These are phyloP conservation scores for Arthonia radiata DNA, from an alignment of 495 filamentous ascomycete genomes.

Conservation along the genomic window DNA sequence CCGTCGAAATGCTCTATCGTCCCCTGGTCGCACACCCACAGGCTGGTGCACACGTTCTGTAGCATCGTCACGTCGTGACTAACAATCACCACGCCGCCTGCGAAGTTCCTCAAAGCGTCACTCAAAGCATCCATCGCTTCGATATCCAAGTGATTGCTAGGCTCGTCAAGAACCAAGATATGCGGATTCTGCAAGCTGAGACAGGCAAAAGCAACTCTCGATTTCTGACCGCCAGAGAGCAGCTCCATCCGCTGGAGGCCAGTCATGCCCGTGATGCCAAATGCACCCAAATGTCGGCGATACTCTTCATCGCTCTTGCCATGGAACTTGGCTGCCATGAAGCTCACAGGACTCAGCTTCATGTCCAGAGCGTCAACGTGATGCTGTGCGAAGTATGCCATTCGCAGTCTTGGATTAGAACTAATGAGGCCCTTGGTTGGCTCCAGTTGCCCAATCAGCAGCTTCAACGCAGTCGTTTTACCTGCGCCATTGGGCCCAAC, in stretches of 20 bases:
- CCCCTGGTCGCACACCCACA: constrained; percentile 94
- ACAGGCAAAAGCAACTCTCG: constrained; percentile 89
- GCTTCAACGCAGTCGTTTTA: constrained; percentile 89
- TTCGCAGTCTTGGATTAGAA: constrained; percentile 58
- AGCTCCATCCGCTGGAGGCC: constrained; percentile 90
- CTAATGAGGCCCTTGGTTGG: constrained; percentile 64
- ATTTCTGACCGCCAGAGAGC: constrained; percentile 94
- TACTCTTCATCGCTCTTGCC: constrained; percentile 93
- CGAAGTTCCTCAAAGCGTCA: constrained; percentile 58
- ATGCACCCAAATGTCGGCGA: constrained; percentile 79
- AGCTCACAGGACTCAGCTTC: constrained; percentile 64
- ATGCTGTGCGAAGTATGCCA: constrained; percentile 96
- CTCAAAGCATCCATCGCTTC: constrained; percentile 96
- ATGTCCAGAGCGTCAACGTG: constrained; percentile 94
- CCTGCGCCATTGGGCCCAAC: constrained; percentile 96
- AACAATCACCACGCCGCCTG: constrained; percentile 94
- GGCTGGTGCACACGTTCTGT: constrained; percentile 73
- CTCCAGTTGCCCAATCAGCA: constrained; percentile 67
- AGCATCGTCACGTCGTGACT: constrained; percentile 98
- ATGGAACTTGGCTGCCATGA: constrained; percentile 82
- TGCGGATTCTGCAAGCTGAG: constrained; percentile 81
- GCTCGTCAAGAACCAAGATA: constrained; percentile 94
- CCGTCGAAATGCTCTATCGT: constrained; percentile 93
- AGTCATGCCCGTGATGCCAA: constrained; percentile 94
- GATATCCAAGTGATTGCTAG: constrained; percentile 95